Evolutionary conservation across 2,329 filamentous ascomycete species (phyloP), one percentile per base, ranked within the genome.

Genomic region (Aspergillus phoenicis): DNA sequence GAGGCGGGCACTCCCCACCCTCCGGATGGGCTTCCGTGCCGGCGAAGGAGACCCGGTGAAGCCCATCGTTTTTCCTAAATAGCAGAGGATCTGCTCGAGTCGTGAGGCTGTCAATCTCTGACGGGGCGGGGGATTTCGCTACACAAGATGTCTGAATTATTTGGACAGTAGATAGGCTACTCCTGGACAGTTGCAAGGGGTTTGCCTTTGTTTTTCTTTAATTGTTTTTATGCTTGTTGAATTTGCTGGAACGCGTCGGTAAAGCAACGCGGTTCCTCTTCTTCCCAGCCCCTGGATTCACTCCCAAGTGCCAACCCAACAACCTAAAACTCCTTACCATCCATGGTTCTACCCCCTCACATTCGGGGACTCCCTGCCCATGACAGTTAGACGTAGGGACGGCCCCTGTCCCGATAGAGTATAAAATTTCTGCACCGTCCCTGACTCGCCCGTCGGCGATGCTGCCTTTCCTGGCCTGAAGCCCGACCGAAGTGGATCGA

Each of bases 101-200:
- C 24, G 45, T 15, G 45, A 51, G 26, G 47, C n/a, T 30, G 47
- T 51, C 47, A 51, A 51, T 51, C n/a, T 51, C 47, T 51, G 47
- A 51, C 47, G 26, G 47, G 47, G 24, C 15, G 47, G 47, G 43
- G 13, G 33, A 36, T 36, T 26, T 24, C 2, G 24, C 26, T 49
- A 30, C 45, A 24, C 15, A 13, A 10, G 45, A 20, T 22, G 41
- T 43, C 39, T 17, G n/a, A 26, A 26, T 26, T n/a, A 11, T 22
- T 26, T 28, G 39, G 39, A 13, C 33, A 5, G 28, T 30, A 11
- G 17, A 17, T 30, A 11, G 17, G 1, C 17, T 17, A 30, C 28
- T 30, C 28, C 28, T 30, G 10, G 28, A 30, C 8, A 11, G 28
- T 11, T 30, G 8, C 10, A 30, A 4, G 28, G 33, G 11, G 5